phyloP scores from a whole-genome alignment of 2,329 filamentous ascomycete genomes.

The Cladosporium sp. region DNA sequence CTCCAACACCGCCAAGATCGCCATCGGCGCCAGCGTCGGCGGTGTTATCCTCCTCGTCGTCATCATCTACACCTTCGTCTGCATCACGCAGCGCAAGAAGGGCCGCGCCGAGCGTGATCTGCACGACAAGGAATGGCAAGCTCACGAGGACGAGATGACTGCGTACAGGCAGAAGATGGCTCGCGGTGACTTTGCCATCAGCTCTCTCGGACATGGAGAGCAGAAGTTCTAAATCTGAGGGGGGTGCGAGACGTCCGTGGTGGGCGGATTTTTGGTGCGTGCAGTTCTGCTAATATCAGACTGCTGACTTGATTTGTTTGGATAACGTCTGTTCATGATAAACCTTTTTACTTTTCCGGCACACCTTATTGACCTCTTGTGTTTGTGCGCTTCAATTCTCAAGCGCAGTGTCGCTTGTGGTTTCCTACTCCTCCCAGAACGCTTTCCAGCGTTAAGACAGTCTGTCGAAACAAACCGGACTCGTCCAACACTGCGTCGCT shows the following conservation, averaged over 20 bases:
- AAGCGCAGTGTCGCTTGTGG: no score
- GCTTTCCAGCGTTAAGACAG: no score
- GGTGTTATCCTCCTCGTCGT: slow-evolving; percentile 35
- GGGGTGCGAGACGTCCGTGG: background rate
- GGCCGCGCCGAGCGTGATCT: slow-evolving; percentile 46
- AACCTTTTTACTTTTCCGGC: no score
- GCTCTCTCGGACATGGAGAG: slow-evolving; percentile 10
- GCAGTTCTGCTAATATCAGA: no score
- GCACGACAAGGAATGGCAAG: slow-evolving; percentile 44
- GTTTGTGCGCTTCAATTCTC: no score
- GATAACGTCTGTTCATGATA: no score
- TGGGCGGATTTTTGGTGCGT: slow-evolving; percentile 23
- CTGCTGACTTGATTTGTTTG: no score
- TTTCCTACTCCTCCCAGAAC: no score
- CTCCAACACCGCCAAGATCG: slow-evolving; percentile 44
- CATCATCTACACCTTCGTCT: slow-evolving; percentile 39
- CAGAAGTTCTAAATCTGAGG: slow-evolving; percentile 1
- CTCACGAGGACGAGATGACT: slow-evolving; percentile 33
- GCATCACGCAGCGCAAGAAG: slow-evolving; percentile 45
- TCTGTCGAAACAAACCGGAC: no score
- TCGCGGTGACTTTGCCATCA: slow-evolving; percentile 24
- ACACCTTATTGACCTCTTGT: no score
- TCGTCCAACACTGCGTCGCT: no score
- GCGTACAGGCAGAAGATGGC: slow-evolving; percentile 27
- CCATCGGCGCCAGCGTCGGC: slow-evolving; percentile 42